Evolutionary conservation across 768 basidiomycete species (phyloP).

Genomic region (Galerina marginata): DNA sequence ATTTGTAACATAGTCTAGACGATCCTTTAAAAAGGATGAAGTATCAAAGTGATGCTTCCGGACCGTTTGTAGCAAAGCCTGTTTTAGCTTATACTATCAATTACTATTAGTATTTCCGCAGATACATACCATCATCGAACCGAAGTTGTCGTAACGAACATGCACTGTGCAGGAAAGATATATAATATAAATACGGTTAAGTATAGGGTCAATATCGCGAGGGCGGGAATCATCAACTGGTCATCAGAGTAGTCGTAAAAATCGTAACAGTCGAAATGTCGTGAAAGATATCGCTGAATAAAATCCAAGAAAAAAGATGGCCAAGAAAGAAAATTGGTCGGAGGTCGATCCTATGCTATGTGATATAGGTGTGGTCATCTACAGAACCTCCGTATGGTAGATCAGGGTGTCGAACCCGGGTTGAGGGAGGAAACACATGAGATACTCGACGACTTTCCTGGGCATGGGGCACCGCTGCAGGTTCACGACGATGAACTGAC

Average conservation of each 20-base stretch:
- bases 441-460: background rate
- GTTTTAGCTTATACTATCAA: no score
- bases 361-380: background rate
- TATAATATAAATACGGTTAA: no score
- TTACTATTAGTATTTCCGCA: no score
- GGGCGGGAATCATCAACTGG: background rate
- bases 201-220: no score
- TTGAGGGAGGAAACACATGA: background rate
- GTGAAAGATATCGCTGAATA: background rate
- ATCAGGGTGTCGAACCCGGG: background rate
- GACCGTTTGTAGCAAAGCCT: no score
- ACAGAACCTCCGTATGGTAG: background rate
- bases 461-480: slow-evolving; percentile 7
- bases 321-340: no score
- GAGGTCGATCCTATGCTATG: no score
- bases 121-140: no score
- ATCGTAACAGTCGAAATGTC: background rate
- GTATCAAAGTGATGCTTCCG: no score
- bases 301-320: background rate
- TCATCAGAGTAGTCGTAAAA: background rate
- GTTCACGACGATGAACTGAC: slow-evolving; percentile 14
- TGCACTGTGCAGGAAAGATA: no score
- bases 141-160: no score
- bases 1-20: background rate
- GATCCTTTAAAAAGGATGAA: no score